Conservation (phyloP, 352 stramenopile genomes). For the Phytopythium sindhum region DNA sequence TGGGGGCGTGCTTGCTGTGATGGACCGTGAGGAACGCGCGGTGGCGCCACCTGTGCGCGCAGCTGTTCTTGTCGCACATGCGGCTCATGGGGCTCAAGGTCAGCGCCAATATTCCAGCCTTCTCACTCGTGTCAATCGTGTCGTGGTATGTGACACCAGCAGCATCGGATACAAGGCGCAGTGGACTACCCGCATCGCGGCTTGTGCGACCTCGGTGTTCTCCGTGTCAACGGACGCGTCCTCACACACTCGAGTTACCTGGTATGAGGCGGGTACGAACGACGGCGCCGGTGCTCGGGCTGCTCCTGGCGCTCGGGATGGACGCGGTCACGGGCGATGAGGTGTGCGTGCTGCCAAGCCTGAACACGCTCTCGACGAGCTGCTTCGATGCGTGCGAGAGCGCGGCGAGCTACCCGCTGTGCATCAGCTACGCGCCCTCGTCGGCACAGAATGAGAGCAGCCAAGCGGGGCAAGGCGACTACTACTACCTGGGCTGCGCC, state of each 20-base stretch:
- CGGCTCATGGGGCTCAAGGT: background rate
- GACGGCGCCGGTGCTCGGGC: background rate
- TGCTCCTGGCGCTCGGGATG: background rate
- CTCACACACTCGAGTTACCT: background rate
- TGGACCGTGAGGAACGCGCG: background rate
- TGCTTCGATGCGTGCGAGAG: constrained; percentile 47
- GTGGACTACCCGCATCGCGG: no score
- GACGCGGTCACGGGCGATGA: background rate
- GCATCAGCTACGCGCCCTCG: constrained; percentile 54
- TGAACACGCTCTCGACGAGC: constrained; percentile 57
- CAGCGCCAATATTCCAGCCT: no score
- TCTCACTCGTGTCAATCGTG: no score
- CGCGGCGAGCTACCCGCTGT: constrained; percentile 32
- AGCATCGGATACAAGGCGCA: no score
- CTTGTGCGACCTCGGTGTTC: background rate
- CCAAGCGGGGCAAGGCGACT: constrained; percentile 41
- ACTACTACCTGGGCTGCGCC: constrained; percentile 62
- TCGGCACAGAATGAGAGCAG: constrained; percentile 22
- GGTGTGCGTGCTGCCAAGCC: constrained; percentile 29
- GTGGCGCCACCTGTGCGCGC: background rate
- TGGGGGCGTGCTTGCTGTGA: background rate
- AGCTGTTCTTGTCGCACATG: constrained; percentile 6
- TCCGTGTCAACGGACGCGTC: background rate
- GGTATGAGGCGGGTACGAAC: background rate
- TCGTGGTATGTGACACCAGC: background rate